Evolutionary conservation across 2,329 filamentous ascomycete genomes (phyloP), one percentile per base, ranked within the genome.

Genomic region (Aspergillus pseudotamarii): DNA sequence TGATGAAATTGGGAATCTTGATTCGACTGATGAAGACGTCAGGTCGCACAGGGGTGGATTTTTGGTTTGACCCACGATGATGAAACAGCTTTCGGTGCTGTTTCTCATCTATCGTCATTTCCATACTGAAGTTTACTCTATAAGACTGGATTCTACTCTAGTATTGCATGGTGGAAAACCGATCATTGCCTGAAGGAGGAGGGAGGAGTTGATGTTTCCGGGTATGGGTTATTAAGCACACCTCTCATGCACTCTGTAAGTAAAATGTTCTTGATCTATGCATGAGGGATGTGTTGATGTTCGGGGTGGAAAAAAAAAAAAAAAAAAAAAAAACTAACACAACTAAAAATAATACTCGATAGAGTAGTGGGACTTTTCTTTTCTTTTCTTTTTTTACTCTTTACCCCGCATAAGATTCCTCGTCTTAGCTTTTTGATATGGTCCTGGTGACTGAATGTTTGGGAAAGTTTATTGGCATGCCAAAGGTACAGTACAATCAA

Each of bases 171-270:
- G 30, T n/a, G 11, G 28, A 4, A 21, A 14, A 36, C 23, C 23
- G 51, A 55, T 55, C 51, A 55, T 55, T 55, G n/a, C 51, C 51
- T 26, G 51, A 55, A 36, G 32, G n/a, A 26, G 51, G 51, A 55
- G 30, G n/a, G 51, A 36, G 12, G 6, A 30, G 23, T 6, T 54
- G 51, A 54, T 54, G 30, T 23, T 36, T 54, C 8, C 51, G 51
- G 50, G 51, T 36, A 10, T 34, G 28, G 14, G 51, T 54, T 36
- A 54, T 36, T 36, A 32, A 36, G 51, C 51, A 54, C 19, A n/a
- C 21, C 9, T n/a, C 8, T 19, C 30, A 34, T 53, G 50, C 12
- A 53, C 9, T 10, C 1, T 5, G 43, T 21, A 6, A 23, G 43
- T 45, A 23, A n/a, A n/a, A n/a, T 46, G 43, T 46, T 21, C 21